These are phyloP conservation scores for Cyberlindnera xishuangbannaensis DNA, from an alignment of 805 yeast genomes.

Conservation along the genomic window DNA sequence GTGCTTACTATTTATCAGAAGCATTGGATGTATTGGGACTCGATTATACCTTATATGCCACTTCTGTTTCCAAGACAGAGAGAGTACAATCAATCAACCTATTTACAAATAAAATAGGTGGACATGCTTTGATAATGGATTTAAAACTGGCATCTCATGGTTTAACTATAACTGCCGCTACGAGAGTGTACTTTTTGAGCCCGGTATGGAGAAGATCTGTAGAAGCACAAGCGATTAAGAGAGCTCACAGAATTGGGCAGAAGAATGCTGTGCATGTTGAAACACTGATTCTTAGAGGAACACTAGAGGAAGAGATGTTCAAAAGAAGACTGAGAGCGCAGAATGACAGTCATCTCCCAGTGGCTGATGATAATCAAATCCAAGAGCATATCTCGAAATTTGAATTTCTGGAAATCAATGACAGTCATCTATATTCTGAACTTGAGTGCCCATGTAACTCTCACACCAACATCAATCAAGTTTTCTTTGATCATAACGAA, in stretches of 20 bases:
- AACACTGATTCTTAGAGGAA: constrained; percentile 54
- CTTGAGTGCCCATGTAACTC: constrained; percentile 6
- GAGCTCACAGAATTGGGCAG: constrained; percentile 77
- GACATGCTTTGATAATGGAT: constrained; percentile 60
- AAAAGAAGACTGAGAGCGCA: constrained; percentile 26
- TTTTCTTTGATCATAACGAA: constrained; percentile 19
- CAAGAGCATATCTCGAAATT: constrained; percentile 48
- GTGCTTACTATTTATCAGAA: constrained; percentile 64
- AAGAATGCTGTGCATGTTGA: constrained; percentile 60
- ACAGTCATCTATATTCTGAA: constrained; percentile 8
- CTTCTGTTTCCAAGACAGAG: constrained; percentile 45
- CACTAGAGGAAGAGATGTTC: constrained; percentile 67
- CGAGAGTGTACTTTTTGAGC: constrained; percentile 62
- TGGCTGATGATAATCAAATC: constrained; percentile 56
- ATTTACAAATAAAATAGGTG: constrained; percentile 41
- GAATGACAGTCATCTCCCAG: constrained; percentile 28
- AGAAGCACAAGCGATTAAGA: constrained; percentile 72
- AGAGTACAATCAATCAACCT: constrained; percentile 47
- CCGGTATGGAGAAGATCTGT: constrained; percentile 67
- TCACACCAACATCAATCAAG: constrained; percentile 7
- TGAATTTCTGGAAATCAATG: constrained; percentile 34
- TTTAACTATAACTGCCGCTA: constrained; percentile 59
- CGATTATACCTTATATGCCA: constrained; percentile 57
- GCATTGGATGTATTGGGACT: constrained; percentile 56
- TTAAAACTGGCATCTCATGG: constrained; percentile 65